These are phyloP conservation scores for Dactylellina sp. DNA, from an alignment of 2,329 filamentous ascomycete genomes.

Conservation along the genomic window DNA sequence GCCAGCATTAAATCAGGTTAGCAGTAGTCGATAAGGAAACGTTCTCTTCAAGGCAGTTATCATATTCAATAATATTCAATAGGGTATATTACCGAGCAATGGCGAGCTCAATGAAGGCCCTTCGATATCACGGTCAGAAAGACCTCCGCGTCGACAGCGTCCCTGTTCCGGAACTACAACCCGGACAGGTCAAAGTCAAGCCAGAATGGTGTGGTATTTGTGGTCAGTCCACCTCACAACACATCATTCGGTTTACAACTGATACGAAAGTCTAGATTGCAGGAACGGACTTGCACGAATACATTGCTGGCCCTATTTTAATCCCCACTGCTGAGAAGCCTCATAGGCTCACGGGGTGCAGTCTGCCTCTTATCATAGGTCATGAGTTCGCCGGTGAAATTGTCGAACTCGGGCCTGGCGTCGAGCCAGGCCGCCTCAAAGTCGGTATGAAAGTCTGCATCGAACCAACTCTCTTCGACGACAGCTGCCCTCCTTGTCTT, in stretches of 20 bases:
- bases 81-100: constrained; percentile 6
- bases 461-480: constrained; percentile 68
- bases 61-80: too few species aligned
- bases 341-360: constrained; percentile 70
- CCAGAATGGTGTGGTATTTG: constrained; percentile 55
- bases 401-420: constrained; percentile 69
- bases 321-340: constrained; percentile 45
- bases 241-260: not conserved
- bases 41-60: too few species aligned
- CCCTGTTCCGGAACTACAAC: constrained; percentile 40
- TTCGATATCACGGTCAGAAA: constrained; percentile 44
- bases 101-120: constrained; percentile 41
- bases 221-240: constrained; percentile 29
- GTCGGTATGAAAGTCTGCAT: constrained; percentile 71
- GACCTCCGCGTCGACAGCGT: constrained; percentile 43
- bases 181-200: constrained; percentile 51
- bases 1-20: too few species aligned
- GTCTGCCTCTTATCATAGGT: constrained; percentile 72
- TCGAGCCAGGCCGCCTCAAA: constrained; percentile 64
- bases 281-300: constrained; percentile 53
- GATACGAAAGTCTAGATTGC: not conserved
- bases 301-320: constrained; percentile 40
- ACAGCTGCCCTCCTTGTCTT: constrained; percentile 69
- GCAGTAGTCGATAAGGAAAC: too few species aligned
- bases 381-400: constrained; percentile 75